Percentiles rank a stretch among this genome's conserved stretches.
Evolutionary conservation across 2,329 filamentous ascomycete species (phyloP).

Genomic region (Pseudocercospora macadamiae): DNA sequence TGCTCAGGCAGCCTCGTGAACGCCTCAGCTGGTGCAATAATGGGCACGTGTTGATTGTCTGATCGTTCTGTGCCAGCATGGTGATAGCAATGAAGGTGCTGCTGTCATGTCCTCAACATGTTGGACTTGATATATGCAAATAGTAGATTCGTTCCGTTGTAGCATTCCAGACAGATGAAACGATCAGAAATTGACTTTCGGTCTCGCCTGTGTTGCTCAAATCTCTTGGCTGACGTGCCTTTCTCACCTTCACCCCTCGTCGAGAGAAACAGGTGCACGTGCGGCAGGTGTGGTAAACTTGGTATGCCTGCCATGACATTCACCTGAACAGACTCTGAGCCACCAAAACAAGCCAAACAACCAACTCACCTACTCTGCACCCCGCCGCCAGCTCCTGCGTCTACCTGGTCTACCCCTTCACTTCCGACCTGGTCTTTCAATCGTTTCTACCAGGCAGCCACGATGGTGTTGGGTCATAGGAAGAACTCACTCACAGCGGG

Average conservation of each 20-base stretch:
- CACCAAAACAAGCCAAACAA: conserved; percentile 1
- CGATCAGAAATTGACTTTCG: not conserved
- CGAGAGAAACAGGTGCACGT: not conserved
- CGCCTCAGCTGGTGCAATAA: not conserved
- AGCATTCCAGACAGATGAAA: too few relatives aligned
- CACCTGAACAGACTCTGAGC: conserved; percentile 1
- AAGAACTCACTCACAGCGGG: conserved; percentile 48
- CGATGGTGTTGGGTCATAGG: conserved; percentile 55
- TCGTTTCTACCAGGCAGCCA: conserved; percentile 17
- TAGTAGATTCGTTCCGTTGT: too few relatives aligned
- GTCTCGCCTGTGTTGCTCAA: not conserved
- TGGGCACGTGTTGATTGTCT: not conserved
- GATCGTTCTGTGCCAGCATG: not conserved
- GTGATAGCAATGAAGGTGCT: too few relatives aligned
- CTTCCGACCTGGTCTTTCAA: conserved; percentile 5
- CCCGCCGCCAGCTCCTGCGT: not conserved
- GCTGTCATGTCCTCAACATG: too few relatives aligned
- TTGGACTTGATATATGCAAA: too few relatives aligned
- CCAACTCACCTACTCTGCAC: not conserved
- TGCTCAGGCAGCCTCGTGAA: not conserved
- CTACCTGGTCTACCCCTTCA: not conserved
- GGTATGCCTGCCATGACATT: not conserved
- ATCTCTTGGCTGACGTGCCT: not conserved
- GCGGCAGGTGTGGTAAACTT: not conserved
- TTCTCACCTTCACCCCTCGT: not conserved